These are phyloP conservation scores for Candida coquimbonensis DNA, from an alignment of 805 yeast genomes.

Conservation along the genomic window DNA sequence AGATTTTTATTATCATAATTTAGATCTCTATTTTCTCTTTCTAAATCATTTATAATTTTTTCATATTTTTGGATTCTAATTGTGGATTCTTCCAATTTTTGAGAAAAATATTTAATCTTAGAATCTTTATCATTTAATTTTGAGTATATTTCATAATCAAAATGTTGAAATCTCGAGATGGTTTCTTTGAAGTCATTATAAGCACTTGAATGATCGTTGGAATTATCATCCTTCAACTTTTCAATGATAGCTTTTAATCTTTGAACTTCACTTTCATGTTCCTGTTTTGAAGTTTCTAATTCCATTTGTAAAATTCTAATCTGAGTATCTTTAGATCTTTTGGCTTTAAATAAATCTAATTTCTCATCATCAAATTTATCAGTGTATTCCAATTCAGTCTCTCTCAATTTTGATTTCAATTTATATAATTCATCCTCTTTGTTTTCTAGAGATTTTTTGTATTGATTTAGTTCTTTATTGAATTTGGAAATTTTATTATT, in stretches of 20 bases:
- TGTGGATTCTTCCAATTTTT: constrained; percentile 19
- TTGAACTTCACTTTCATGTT: constrained; percentile 30
- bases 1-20: constrained; percentile 27
- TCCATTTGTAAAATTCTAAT: constrained; percentile 33
- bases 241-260: constrained; percentile 24
- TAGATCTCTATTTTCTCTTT: constrained; percentile 25
- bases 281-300: constrained; percentile 29
- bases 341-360: constrained; percentile 29
- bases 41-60: constrained; percentile 23
- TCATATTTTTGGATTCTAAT: constrained; percentile 25
- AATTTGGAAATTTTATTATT: constrained; percentile 16
- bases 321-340: constrained; percentile 32
- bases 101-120: constrained; percentile 19
- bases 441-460: constrained; percentile 19
- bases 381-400: constrained; percentile 23
- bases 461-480: constrained; percentile 19
- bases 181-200: background rate
- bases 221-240: constrained; percentile 2
- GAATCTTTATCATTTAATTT: constrained; percentile 20
- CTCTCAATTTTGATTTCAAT: constrained; percentile 28
- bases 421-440: constrained; percentile 33
- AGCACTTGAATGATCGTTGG: too few relatives aligned
- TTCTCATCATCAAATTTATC: constrained; percentile 31
- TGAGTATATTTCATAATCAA: constrained; percentile 21
- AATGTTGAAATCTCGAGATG: background rate